Percentiles rank a stretch among this genome's conserved stretches.
These are phyloP conservation scores for Penicillium atrosanguineum DNA, from an alignment of 495 filamentous ascomycete species.

Conservation along the genomic window DNA sequence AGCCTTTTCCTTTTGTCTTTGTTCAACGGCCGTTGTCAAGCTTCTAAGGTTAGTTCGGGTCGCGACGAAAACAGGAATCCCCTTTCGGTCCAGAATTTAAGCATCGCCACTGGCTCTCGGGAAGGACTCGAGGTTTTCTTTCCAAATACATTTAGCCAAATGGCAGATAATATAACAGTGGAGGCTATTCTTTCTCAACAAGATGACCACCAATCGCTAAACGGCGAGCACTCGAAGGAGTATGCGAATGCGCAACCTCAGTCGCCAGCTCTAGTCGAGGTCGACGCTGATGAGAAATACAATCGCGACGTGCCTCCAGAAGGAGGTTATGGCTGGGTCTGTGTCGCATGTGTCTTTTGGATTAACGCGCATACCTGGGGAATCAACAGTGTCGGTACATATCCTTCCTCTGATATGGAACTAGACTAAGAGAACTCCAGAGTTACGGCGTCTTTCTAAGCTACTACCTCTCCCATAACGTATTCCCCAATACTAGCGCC, in stretches of 20 bases:
- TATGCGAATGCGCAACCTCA: slow-evolving; percentile 7
- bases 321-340: slow-evolving; percentile 57
- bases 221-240: slow-evolving; percentile 2
- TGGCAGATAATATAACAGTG: slow-evolving; percentile 37
- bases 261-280: slow-evolving; percentile 7
- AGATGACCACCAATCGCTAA: slow-evolving; percentile 18
- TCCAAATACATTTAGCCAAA: slow-evolving; percentile 1
- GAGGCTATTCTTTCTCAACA: slow-evolving; percentile 36
- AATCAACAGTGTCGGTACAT: slow-evolving; percentile 46
- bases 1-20: background rate
- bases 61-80: slow-evolving; percentile 14
- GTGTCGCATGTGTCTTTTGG: slow-evolving; percentile 47
- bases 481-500: slow-evolving; percentile 56
- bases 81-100: slow-evolving; percentile 1
- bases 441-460: slow-evolving; percentile 70
- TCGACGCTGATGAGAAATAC: slow-evolving; percentile 29
- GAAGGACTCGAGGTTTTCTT: background rate
- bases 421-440: slow-evolving; percentile 12
- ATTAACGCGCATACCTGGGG: slow-evolving; percentile 60
- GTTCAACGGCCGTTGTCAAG: background rate
- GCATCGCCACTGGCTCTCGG: background rate
- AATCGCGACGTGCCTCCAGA: slow-evolving; percentile 45
- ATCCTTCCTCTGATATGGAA: background rate
- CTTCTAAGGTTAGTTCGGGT: slow-evolving; percentile 2
- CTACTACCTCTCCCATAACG: slow-evolving; percentile 60